Base-by-base conservation (phyloP, 1,284 basidiomycete genomes). In the Sporisorium scitamineum region DNA sequence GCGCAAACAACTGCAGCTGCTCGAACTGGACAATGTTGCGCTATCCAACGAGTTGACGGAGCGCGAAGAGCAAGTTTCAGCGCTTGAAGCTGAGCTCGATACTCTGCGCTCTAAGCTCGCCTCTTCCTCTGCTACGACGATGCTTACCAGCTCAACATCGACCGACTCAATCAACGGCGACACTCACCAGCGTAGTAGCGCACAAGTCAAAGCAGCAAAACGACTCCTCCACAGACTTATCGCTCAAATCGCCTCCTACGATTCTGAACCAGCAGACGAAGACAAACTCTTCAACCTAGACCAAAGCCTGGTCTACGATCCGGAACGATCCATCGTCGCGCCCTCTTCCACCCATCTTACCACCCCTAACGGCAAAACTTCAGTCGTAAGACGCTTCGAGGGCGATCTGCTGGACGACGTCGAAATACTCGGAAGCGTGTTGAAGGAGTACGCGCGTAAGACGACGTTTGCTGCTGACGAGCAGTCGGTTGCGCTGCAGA, bases 331-430 rank as follows among this genome's bases (percentile, higher is more conserved):
- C 8, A 10, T 70, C 34, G 22, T 72, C 27, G 47, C 29, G 1
- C 65, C 74, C 0, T 18, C 32, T 2, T 41, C 31, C 7, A 51
- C 62, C 11, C 31, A 59, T 22, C 53, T 76, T n/a, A 22, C 60
- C 1, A 66, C 70, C 13, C 62, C 70, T 3, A 56, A 65, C 20
- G 72, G 56, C 11, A 60, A 69, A 22, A 51, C 37, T n/a, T 41
- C 22, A 2, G 54, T 71, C 0, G 26, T 37, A 13, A 29, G 69
- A 5, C 7, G 27, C 0, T 69, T 70, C 42, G 56, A 52, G 2
- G 22, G 44, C 2, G 74, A 76, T 26, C 42, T 76, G 9, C 16
- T 76, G 22, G 74, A 76, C 42, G 74, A 76, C 24, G 44, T 76
- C 27, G 62, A 54, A 24, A 18, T 39, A 1, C 31, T 70, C 1